Base-by-base conservation (phyloP, 2,329 filamentous ascomycete genomes). In the Canariomyces notabilis region DNA sequence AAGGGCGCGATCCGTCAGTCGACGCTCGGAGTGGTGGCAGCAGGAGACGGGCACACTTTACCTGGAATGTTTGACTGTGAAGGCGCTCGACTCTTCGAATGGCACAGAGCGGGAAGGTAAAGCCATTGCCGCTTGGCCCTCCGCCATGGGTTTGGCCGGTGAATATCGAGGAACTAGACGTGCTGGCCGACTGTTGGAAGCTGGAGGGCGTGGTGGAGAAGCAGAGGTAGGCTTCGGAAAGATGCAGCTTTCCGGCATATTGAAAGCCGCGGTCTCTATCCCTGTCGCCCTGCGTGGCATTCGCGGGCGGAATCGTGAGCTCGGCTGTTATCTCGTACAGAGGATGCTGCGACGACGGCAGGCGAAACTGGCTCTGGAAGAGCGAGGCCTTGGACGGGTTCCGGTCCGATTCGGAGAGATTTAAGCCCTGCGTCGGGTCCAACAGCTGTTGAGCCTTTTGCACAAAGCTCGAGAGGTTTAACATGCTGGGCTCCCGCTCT, bases 311-410 rank as follows among this genome's bases (percentile, higher is more conserved):
- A 49, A 98, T 87, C 46, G 89, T 94, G 50, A 98, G 80, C 73
- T 98, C 93, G 62, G 93, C 90, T 51, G 87, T 89, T 69, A 98
- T 96, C 73, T 98, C 93, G 70, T 94, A 89, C 48, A 97, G 78
- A 46, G 93, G 93, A 53, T 87, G 90, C 69, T 98, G 91, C 32
- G 88, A 85, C 62, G 89, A 82, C 37, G 93, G 93, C 26, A 98
- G 84, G 56, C 93, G 88, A 73, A 98, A 98, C 69, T 98, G 93
- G 66, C 86, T 85, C 71, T 93, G 89, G 72, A 97, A 98, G 49
- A 97, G 80, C 42, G 86, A 85, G 46, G 89, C 83, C 72, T 96
- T 97, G 62, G 90, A 91, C 40, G 90, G 89, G 64, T 88, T 85
- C 53, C 79, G 80, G 67, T 93, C 87, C 49, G 84, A 80, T 61